Conservation (phyloP, 176 grass and related monocot species). For the Triticum dicoccoides region DNA sequence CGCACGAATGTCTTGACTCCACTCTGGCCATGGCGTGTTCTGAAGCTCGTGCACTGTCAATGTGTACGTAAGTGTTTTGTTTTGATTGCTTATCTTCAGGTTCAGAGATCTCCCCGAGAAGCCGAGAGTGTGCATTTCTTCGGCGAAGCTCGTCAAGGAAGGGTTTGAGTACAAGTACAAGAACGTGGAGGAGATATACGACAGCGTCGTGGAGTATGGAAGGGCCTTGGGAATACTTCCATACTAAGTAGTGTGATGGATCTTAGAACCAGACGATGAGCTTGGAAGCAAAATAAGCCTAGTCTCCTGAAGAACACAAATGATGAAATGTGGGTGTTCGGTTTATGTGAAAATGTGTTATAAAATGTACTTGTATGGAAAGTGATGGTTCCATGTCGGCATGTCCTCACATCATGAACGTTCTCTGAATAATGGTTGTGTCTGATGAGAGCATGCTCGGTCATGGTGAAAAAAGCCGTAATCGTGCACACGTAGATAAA, state of each 20-base stretch:
- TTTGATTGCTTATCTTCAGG: conserved; percentile 3
- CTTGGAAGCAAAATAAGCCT: background rate
- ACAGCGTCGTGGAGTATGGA: background rate
- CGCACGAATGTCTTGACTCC: background rate
- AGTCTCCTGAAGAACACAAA: background rate
- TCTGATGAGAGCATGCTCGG: no score
- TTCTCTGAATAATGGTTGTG: no score
- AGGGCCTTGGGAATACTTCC: background rate
- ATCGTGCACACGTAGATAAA: no score
- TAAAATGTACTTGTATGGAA: no score
- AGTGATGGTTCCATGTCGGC: no score
- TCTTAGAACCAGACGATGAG: background rate
- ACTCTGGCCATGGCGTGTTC: background rate
- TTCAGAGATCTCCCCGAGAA: background rate
- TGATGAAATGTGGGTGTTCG: background rate
- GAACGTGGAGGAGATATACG: background rate
- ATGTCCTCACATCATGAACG: no score
- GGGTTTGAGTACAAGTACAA: background rate
- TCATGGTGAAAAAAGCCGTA: no score
- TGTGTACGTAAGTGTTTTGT: background rate
- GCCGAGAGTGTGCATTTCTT: conserved; percentile 1
- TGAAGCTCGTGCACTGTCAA: background rate
- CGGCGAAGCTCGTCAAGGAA: conserved; percentile 5
- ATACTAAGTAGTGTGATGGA: background rate
- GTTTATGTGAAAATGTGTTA: background rate